Percentiles rank a stretch among this genome's conserved stretches.
These are phyloP conservation scores for Aspergillus sparsus DNA, from an alignment of 495 filamentous ascomycete genomes.

Conservation along the genomic window DNA sequence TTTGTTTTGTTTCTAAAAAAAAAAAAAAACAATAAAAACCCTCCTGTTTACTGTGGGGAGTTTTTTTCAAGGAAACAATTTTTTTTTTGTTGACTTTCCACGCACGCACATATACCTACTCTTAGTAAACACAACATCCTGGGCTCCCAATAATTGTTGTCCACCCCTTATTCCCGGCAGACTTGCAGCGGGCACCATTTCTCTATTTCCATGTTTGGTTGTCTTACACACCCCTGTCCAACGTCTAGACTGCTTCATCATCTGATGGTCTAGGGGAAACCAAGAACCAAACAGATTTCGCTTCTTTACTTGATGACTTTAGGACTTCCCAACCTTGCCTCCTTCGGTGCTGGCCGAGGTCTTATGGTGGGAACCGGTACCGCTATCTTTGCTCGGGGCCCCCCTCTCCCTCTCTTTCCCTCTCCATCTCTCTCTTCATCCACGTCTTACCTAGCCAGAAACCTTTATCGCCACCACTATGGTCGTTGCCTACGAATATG, in stretches of 20 bases:
- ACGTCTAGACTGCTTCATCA: slow-evolving; percentile 1
- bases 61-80: not conserved
- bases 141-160: not conserved
- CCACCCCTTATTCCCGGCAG: not conserved
- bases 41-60: not conserved
- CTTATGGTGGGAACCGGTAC: not conserved
- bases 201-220: not conserved
- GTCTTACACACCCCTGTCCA: not conserved
- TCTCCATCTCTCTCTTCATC: not conserved
- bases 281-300: not conserved
- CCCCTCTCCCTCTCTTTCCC: not conserved
- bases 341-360: not conserved
- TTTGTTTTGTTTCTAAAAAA: not conserved
- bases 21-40: too few species aligned
- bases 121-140: not conserved
- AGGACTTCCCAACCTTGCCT: not conserved
- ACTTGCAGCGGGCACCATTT: not conserved
- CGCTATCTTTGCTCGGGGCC: not conserved
- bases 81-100: not conserved
- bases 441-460: not conserved
- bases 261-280: not conserved
- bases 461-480: too few species aligned
- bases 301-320: not conserved
- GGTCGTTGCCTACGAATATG: too few species aligned
- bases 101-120: not conserved